phyloP scores from a whole-genome alignment of 495 filamentous ascomycete species.

The Tuber calosporum region DNA sequence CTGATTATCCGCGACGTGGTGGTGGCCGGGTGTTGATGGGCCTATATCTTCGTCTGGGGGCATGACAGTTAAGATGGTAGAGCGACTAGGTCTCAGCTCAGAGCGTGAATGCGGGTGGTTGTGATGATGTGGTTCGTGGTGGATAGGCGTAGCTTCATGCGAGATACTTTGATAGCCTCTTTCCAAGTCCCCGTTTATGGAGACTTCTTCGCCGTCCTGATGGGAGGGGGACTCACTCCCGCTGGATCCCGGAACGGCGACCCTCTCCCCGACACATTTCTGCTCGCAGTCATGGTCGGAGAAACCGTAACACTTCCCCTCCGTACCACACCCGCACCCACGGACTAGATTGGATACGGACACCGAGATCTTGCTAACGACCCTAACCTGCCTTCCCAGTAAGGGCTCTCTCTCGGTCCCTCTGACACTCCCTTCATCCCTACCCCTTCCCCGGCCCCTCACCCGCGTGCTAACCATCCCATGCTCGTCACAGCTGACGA shows the following conservation, averaged over 20 bases:
- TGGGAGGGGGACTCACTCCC: background rate
- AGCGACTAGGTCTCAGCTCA: background rate
- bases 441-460: slow-evolving; percentile 50
- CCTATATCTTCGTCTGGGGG: background rate
- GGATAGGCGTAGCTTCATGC: slow-evolving; percentile 15
- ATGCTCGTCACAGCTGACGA: slow-evolving; percentile 71
- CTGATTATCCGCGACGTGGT: slow-evolving; percentile 92
- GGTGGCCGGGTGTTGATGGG: slow-evolving; percentile 51
- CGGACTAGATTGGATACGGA: slow-evolving; percentile 32
- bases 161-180: background rate
- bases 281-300: slow-evolving; percentile 37
- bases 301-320: slow-evolving; percentile 41
- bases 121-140: slow-evolving; percentile 34
- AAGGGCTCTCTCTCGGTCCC: slow-evolving; percentile 49
- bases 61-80: background rate
- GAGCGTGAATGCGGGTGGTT: background rate
- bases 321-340: slow-evolving; percentile 21
- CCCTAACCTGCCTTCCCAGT: slow-evolving; percentile 23
- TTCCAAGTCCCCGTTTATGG: background rate
- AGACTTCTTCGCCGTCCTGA: slow-evolving; percentile 4
- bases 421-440: slow-evolving; percentile 47
- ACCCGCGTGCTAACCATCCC: slow-evolving; percentile 30
- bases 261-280: slow-evolving; percentile 19
- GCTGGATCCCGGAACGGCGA: slow-evolving; percentile 6
- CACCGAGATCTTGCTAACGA: slow-evolving; percentile 25